Percentiles rank a stretch among this genome's conserved stretches.
Conservation (phyloP, 257 asterid genomes). For the Sherardia arvensis region DNA sequence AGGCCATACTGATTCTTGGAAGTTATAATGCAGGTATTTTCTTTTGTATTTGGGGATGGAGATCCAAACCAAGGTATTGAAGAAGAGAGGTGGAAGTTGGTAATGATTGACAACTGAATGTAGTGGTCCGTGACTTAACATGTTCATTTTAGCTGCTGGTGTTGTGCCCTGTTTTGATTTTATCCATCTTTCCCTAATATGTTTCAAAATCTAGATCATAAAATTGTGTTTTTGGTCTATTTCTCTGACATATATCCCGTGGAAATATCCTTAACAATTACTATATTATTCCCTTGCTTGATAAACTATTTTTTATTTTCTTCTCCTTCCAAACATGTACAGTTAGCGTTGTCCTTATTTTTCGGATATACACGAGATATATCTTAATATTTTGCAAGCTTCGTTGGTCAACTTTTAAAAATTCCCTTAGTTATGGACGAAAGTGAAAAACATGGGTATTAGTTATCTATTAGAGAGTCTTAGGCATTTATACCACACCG, state of each 20-base stretch:
- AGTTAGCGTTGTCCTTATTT: neutral
- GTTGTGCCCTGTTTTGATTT: constrained; percentile 13
- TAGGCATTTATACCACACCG: neutral
- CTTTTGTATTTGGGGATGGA: constrained; percentile 97
- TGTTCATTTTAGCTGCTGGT: constrained; percentile 19
- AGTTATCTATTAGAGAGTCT: neutral
- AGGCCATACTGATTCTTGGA: neutral
- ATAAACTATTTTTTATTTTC: neutral
- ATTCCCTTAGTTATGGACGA: neutral
- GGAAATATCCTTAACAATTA: neutral
- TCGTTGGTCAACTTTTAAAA: neutral
- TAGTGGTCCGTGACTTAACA: constrained; percentile 69
- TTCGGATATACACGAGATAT: too few relatives aligned
- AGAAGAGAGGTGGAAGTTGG: constrained; percentile 99
- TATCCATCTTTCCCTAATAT: constrained; percentile 3
- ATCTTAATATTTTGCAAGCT: neutral
- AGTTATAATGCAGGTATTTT: constrained; percentile 62
- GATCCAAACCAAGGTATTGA: constrained; percentile 99
- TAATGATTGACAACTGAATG: constrained; percentile 80
- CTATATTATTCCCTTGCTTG: neutral
- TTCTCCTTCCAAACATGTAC: neutral
- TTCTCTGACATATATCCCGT: neutral
- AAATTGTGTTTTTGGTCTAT: neutral
- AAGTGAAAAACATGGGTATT: neutral
- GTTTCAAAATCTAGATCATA: constrained; percentile 4